These are phyloP conservation scores for Phaffomyces thermotolerans DNA, from an alignment of 805 yeast genomes.

Conservation along the genomic window DNA sequence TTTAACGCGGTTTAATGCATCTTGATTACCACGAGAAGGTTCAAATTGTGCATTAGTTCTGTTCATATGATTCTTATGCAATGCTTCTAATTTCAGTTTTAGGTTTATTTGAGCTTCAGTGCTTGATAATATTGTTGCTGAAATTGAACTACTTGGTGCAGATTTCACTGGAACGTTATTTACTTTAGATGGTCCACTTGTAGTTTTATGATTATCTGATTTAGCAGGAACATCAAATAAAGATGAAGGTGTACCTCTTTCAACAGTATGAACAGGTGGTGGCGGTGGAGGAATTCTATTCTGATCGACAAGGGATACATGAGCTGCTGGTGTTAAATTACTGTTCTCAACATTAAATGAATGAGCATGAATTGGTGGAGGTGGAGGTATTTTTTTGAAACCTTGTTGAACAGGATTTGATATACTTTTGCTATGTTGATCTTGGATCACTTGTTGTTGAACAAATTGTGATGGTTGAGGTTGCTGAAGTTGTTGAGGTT, in stretches of 20 bases:
- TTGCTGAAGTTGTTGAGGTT: neutral
- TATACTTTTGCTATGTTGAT: neutral
- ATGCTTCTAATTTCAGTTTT: slow-evolving; percentile 5
- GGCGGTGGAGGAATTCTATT: neutral
- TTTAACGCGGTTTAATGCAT: slow-evolving; percentile 11
- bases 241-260: neutral
- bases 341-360: neutral
- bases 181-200: neutral
- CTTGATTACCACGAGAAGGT: slow-evolving; percentile 6
- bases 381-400: neutral
- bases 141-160: neutral
- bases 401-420: neutral
- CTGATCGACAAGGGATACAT: neutral
- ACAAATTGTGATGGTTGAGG: too few relatives aligned
- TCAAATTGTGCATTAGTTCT: slow-evolving; percentile 9
- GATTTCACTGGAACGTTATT: neutral
- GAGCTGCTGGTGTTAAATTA: neutral
- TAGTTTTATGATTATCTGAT: neutral
- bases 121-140: neutral
- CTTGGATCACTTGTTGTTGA: neutral
- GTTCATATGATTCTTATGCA: neutral
- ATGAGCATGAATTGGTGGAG: neutral
- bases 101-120: slow-evolving; percentile 14
- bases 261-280: neutral
- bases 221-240: neutral